These are phyloP conservation scores for Vaccinium darrowii DNA, from an alignment of 148 eudicot species.

Conservation along the genomic window DNA sequence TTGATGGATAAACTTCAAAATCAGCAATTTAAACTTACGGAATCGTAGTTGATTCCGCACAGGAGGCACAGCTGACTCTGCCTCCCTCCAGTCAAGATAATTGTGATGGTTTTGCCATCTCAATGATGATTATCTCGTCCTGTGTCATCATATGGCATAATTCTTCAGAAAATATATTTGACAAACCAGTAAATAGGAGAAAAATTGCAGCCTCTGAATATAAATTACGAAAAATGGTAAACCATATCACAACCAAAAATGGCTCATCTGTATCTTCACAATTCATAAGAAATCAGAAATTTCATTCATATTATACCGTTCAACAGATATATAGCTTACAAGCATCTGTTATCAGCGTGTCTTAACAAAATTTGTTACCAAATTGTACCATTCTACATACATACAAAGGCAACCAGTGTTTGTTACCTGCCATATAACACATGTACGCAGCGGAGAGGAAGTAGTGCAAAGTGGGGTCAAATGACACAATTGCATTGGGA, in stretches of 20 bases:
- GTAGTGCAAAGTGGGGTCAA: neutral
- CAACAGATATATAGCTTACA: neutral
- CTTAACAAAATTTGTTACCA: neutral
- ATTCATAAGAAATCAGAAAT: neutral
- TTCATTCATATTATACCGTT: neutral
- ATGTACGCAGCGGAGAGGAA: neutral
- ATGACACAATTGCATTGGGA: neutral
- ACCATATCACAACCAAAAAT: neutral
- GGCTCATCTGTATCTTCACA: neutral
- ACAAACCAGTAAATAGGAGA: neutral
- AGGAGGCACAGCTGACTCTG: no score
- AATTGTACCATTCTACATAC: neutral
- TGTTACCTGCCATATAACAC: neutral
- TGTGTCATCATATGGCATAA: conserved; percentile 11
- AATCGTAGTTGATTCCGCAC: no score
- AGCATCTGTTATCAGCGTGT: neutral
- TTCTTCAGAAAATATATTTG: neutral
- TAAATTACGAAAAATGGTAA: neutral
- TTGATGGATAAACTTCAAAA: no score
- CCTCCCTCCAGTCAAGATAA: no score
- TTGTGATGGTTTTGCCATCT: no score
- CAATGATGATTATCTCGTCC: conserved; percentile 19
- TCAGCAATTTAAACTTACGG: no score
- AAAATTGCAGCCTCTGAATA: neutral
- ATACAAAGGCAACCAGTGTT: neutral